Evolutionary conservation across 208 protist genomes (phyloP), one percentile per base, ranked within the genome.

Genomic region (Wallacemonas sp.): DNA sequence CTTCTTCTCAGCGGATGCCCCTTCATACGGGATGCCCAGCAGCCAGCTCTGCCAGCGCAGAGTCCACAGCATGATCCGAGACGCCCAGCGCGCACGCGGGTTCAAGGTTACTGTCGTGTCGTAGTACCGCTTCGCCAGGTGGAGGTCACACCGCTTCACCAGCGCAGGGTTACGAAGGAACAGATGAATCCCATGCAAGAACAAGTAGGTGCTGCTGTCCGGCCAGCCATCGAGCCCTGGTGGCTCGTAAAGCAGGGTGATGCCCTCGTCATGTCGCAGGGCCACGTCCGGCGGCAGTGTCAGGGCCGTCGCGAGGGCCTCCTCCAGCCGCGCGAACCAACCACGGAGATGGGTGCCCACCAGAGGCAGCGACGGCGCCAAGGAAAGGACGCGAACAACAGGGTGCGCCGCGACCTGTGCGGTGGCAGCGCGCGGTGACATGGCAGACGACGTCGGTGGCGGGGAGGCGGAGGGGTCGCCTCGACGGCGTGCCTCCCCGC

Each of bases 41-140:
- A 37, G 52, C 39, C 22, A 48, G 58, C 58, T 63, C 24, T 37
- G 58, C 58, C 37, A 33, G 10, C 10, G 8, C 58, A 37, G 21
- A 10, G 21, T 52, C 58, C 39, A 63, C 39, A 37, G 22, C 37
- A 46, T 42, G 41, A 32, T 32, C 39, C 29, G 24, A 13, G 37
- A 34, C 15, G 27, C 58, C 29, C 41, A 63, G 8, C 41, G 17
- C 2, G 36, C 39, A 41, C 9, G 58, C 12, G 58, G 58, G 24
- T 37, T 63, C 24, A 63, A 24, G 10, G 41, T 38, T 17, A 24
- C 17, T 5, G 24, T 38, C 10, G 17, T 63, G 60, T 85, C 79
- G 60, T 81, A 85, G 48, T 71, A 80, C 5, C 71, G 69, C 33
- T 78, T 85, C 15, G 79, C 79, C 45, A 85, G 42, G 55, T 74